Base-by-base conservation (phyloP, 1,139 yeast genomes). In the Magnusiomyces magnusii region DNA sequence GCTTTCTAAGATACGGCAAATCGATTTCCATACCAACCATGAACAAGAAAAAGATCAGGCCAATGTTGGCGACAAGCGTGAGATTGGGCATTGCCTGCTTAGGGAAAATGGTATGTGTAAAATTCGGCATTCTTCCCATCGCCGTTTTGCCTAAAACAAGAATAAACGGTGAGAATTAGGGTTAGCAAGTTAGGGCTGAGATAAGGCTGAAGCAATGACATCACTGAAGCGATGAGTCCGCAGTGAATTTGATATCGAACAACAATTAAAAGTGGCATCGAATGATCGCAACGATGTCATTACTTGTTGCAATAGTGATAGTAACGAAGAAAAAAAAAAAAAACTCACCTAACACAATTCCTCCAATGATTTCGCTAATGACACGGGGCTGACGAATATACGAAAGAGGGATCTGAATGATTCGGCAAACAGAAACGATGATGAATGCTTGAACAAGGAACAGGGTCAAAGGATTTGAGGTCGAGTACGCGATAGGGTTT, bases 21-120 rank as follows among this genome's bases (percentile, higher is more conserved):
- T 87, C 95, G 44, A 87, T 92, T 71, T 87, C 95, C 66, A 87
- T 73, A 0, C 95, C 95, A 57, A 87, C 83, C 64, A 87, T 81
- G 69, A 87, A 87, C 71, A 87, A 77, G 66, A 87, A 84, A 58
- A 87, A 75, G 53, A 87, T 84, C 61, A 87, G 82, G 3, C 95
- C 95, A 47, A 86, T 68, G 65, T 86, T 87, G 31, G 95, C 89
- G 42, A 85, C 80, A 47, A 86, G 73, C 2, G 85, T 82, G 59
- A 87, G 73, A 1, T 86, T 85, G 0, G 88, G 83, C 34, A 83
- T 79, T 1, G 90, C 83, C 0, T 70, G 82, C 0, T 73, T 53
- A 0, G 93, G 90, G 70, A 87, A 87, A 52, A 88, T 83, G 10
- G 78, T 80, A 0, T 69, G 67, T 1, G 90, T 83, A 71, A 86